Base-by-base conservation (phyloP, 257 asterid genomes). In the Sherardia arvensis region DNA sequence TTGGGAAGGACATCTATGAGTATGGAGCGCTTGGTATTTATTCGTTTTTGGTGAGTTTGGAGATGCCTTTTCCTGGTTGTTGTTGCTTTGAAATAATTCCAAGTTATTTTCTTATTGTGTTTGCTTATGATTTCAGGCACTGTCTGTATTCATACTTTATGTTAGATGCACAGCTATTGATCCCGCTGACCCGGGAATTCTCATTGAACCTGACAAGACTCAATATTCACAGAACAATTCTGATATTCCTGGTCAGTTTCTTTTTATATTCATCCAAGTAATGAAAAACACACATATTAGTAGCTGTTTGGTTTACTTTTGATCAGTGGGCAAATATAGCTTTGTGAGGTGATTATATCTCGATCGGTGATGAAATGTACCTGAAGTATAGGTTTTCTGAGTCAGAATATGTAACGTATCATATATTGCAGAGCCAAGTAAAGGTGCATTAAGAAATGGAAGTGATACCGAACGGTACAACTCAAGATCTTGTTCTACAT, bases 171-270 rank as follows among this genome's bases (percentile, higher is more conserved):
- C 97, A 53, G 95, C 90, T 67, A 93, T 87, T 66, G 94, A 90
- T 79, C 97, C 97, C 30, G 97, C 97, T 69, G 97, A 93, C 78
- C 97, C 95, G 17, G 97, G 97, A 53, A 85, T 93, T 76, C 83
- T 93, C 56, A 53, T 79, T 53, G 99, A 84, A 69, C 79, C 80
- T 59, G 94, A 85, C 66, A 78, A 81, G 79, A 72, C 77, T 49
- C 69, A 76, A 38, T 71, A 80, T 54, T 86, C 96, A 17, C 94
- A 86, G 33, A 78, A 69, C 71, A 91, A 80, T 58, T 69, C 87
- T 34, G 95, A 85, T 68, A 69, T 78, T 60, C 88, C 84, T 65
- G 93, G 97, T 92, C 70, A 80, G 85, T 68, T 54, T 51, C 28
- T 9, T 66, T 5, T 26, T 20, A 27, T 61, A 27, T 61, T 69